phyloP scores from a whole-genome alignment of 2,329 filamentous ascomycete species.

The Coniella lustricola region DNA sequence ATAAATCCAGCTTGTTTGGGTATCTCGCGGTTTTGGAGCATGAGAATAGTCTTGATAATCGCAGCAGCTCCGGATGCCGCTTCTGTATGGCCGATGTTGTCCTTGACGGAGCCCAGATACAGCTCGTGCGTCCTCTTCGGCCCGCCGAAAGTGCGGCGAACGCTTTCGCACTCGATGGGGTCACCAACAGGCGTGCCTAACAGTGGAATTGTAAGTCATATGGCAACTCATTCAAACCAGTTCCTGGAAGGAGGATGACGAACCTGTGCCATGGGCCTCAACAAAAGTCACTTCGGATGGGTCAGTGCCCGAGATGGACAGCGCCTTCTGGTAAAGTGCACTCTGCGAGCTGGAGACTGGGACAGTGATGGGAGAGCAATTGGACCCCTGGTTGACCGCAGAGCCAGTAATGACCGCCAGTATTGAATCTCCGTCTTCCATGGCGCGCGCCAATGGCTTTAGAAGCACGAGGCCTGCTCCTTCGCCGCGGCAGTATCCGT shows the following conservation, averaged over 20 bases:
- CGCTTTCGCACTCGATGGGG: constrained; percentile 25
- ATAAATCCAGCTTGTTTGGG: constrained; percentile 23
- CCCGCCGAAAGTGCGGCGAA: constrained; percentile 23
- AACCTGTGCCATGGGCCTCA: constrained; percentile 32
- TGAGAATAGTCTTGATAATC: constrained; percentile 27
- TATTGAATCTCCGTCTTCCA: constrained; percentile 43
- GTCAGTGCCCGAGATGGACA: constrained; percentile 19
- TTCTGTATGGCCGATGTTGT: constrained; percentile 23
- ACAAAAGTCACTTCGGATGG: constrained; percentile 25
- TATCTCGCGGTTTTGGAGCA: constrained; percentile 24
- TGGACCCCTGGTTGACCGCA: constrained; percentile 28
- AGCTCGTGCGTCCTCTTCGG: neutral
- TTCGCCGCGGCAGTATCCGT: constrained; percentile 49
- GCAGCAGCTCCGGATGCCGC: constrained; percentile 25
- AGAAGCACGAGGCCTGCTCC: constrained; percentile 41
- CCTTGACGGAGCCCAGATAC: constrained; percentile 3
- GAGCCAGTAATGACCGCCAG: constrained; percentile 34
- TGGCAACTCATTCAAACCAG: too few relatives aligned
- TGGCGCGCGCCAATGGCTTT: constrained; percentile 42
- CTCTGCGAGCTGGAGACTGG: constrained; percentile 21
- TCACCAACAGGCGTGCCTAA: constrained; percentile 36
- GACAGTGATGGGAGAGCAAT: constrained; percentile 23
- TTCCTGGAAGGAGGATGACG: constrained; percentile 3
- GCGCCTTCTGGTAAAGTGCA: constrained; percentile 23
- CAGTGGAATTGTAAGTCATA: constrained; percentile 21